Conservation (phyloP, 805 yeast species). For the Saccharomyces mikatae region DNA sequence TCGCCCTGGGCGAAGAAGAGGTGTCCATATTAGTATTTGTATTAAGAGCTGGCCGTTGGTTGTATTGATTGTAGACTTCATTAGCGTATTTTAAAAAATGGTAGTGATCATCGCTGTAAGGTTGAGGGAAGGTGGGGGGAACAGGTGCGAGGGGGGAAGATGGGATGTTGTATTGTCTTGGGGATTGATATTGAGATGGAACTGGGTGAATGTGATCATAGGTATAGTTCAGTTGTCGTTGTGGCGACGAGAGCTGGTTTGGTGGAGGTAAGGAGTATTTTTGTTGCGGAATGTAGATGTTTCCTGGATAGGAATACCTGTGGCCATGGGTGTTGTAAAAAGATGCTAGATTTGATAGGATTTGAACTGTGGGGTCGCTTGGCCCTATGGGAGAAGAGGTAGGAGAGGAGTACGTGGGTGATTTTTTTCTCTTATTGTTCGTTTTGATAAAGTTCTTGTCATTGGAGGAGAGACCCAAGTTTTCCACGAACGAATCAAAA, state of each 20-base stretch:
- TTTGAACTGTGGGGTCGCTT: constrained; percentile 16
- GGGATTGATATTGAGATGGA: neutral
- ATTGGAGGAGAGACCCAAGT: neutral
- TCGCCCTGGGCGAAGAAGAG: neutral
- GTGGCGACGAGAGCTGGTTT: neutral
- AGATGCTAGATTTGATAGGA: constrained; percentile 20
- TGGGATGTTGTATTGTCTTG: neutral
- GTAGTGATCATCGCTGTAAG: neutral
- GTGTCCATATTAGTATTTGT: neutral
- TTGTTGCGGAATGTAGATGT: neutral
- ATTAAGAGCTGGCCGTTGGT: neutral
- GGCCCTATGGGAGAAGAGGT: neutral
- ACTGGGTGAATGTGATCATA: neutral
- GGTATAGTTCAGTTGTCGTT: neutral
- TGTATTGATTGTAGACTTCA: neutral
- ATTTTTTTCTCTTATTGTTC: neutral
- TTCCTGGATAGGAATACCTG: neutral
- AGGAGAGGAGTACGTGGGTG: neutral
- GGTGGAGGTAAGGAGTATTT: neutral
- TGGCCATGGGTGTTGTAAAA: constrained; percentile 7
- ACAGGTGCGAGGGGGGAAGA: neutral
- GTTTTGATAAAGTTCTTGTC: neutral
- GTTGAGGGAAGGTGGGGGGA: neutral
- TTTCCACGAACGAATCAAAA: neutral
- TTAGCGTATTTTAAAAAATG: neutral